Evolutionary conservation across 345 rosid genomes (phyloP).

Genomic region (Erodium maritimum): DNA sequence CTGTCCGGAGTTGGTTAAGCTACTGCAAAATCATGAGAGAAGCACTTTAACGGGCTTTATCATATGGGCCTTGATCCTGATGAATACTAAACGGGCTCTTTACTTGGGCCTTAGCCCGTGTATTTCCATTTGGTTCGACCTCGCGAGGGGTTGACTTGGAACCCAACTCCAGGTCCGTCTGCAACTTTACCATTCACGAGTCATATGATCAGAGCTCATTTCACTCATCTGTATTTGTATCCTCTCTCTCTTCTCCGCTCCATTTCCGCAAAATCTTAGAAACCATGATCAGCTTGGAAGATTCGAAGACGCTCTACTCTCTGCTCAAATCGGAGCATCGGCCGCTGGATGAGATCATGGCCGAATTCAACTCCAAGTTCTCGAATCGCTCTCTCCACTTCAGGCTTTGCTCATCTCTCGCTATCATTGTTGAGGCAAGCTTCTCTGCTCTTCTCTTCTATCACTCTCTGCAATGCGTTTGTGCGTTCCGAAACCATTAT

Average conservation of each 20-base stretch:
- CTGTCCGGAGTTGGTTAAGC: not conserved
- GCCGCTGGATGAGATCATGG: conserved; percentile 34
- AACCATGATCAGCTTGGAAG: conserved; percentile 26
- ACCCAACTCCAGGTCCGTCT: not conserved
- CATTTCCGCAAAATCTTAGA: not conserved
- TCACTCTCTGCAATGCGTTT: not conserved
- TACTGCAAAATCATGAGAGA: too few relatives aligned
- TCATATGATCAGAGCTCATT: too few relatives aligned
- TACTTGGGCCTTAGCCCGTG: not conserved
- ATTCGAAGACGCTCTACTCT: conserved; percentile 30
- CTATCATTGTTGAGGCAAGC: conserved; percentile 43
- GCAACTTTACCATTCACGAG: not conserved
- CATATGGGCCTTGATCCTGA: too few relatives aligned
- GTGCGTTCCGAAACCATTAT: not conserved
- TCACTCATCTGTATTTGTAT: not conserved
- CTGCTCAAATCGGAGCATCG: conserved; percentile 44
- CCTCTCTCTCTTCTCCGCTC: not conserved
- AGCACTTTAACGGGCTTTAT: not conserved
- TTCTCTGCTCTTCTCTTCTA: too few relatives aligned
- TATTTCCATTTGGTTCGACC: not conserved
- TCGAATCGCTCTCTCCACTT: conserved; percentile 23
- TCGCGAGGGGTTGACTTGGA: not conserved
- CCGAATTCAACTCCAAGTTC: conserved; percentile 53
- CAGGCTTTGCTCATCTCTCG: conserved; percentile 47
- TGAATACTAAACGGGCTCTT: not conserved